Evolutionary conservation across 2,329 filamentous ascomycete species (phyloP), one percentile per base, ranked within the genome.

Genomic region (Xylariaceae sp.): DNA sequence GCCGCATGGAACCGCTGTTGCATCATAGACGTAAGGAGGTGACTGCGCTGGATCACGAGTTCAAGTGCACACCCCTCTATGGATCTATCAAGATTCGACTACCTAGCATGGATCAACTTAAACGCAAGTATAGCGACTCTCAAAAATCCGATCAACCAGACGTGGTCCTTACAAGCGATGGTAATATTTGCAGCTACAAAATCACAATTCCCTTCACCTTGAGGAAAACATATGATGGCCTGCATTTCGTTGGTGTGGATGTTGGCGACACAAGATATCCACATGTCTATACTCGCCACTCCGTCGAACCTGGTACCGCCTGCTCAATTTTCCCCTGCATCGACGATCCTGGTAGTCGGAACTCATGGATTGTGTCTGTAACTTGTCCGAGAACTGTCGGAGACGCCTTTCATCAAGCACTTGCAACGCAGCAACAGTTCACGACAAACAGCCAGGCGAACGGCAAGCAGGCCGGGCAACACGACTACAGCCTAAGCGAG

Each of bases 291-390:
- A 95, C 91, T 1, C 84, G 83, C 31, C 89, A 91, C 57, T 86
- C 84, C 2, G 71, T 85, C 32, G 83, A 87, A 47, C 81, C 89
- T 0, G 89, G 90, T 22, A 83, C 81, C 15, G 83, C 89, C 1
- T 91, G 83, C 35, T 90, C 85, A 53, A 80, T 97, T 19, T 98
- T 98, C 56, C 93, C 93, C 1, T 97, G 93, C 61, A 76, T 97
- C 39, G 93, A 98, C 60, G 87, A 95, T 59, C 79, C 85, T 18
- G 81, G 82, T 26, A 83, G 87, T 43, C 79, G 89, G 42, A 91
- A 85, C 57, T 82, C 83, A 9, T 98, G 93, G 87, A 88, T 89
- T 43, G 76, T 98, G 37, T 87, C 87, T 2, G 83, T 98, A 57
- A 89, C 85, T 43, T 91, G 85, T 53, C 88, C 91, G 9, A 80